Percentiles rank a stretch among this genome's conserved stretches.
Evolutionary conservation across 2,329 filamentous ascomycete genomes (phyloP).

Genomic region (Colletotrichum navitas): DNA sequence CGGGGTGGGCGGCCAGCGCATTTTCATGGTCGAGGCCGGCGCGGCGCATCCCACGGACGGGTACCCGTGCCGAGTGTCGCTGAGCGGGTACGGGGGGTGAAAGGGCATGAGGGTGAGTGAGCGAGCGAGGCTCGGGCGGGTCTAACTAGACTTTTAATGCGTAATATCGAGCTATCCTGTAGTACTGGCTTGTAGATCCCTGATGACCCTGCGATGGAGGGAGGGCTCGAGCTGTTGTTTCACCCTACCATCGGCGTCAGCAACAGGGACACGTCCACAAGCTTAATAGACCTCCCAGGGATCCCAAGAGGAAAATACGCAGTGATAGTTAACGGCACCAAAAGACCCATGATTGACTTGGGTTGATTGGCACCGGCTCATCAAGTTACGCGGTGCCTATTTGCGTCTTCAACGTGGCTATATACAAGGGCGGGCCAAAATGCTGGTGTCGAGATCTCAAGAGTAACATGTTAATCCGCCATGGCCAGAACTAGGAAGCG

Average conservation of each 20-base stretch:
- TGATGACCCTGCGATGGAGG: neutral
- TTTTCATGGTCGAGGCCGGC: conserved; percentile 39
- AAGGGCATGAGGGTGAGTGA: neutral
- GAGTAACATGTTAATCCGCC: neutral
- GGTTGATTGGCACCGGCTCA: neutral
- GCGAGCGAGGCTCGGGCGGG: neutral
- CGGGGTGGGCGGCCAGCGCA: conserved; percentile 33
- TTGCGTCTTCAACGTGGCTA: neutral
- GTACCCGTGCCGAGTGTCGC: conserved; percentile 34
- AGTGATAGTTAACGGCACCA: neutral
- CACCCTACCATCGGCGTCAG: neutral
- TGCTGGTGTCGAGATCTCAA: neutral
- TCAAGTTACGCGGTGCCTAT: neutral
- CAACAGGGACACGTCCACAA: neutral
- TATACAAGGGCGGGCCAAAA: neutral
- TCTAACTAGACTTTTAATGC: neutral
- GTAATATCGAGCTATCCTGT: neutral
- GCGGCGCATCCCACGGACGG: conserved; percentile 39
- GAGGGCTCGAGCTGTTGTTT: neutral
- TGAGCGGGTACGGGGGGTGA: conserved; percentile 17
- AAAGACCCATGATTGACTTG: neutral
- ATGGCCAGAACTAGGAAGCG: neutral
- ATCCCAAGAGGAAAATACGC: neutral
- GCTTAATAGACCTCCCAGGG: neutral
- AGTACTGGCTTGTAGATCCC: neutral